phyloP scores from a whole-genome alignment of 768 basidiomycete species.

The Stropharia rugosoannulata region DNA sequence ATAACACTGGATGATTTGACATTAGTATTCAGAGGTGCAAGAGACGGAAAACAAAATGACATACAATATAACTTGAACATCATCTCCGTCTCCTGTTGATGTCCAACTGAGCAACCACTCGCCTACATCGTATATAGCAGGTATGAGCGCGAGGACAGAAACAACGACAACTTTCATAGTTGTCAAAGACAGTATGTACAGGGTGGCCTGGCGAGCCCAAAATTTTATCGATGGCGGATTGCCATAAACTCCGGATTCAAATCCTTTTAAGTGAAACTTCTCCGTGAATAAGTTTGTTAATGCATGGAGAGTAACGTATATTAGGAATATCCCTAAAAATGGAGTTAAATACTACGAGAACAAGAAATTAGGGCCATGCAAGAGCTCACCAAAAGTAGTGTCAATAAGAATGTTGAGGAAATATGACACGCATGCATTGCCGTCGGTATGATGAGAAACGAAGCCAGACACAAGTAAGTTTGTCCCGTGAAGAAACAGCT shows the following conservation, averaged over 20 bases:
- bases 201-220: constrained; percentile 76
- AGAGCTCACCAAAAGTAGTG: constrained; percentile 76
- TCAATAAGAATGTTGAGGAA: constrained; percentile 93
- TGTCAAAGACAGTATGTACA: constrained; percentile 80
- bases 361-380: neutral
- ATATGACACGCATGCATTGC: constrained; percentile 90
- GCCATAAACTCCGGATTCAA: constrained; percentile 88
- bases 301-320: constrained; percentile 71
- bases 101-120: constrained; percentile 87
- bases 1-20: constrained; percentile 56
- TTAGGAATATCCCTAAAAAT: constrained; percentile 70
- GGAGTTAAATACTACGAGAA: neutral
- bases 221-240: constrained; percentile 70
- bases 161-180: constrained; percentile 94
- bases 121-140: constrained; percentile 71
- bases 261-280: constrained; percentile 66
- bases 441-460: constrained; percentile 63
- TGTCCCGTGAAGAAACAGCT: constrained; percentile 75
- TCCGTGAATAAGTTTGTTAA: constrained; percentile 66
- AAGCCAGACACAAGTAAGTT: constrained; percentile 81
- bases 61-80: constrained; percentile 78
- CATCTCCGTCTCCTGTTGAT: constrained; percentile 57
- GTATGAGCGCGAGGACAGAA: constrained; percentile 66
- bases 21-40: neutral
- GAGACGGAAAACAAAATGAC: constrained; percentile 25